Conservation (phyloP, 2,329 filamentous ascomycete genomes). For the Trichoderma atroviride region DNA sequence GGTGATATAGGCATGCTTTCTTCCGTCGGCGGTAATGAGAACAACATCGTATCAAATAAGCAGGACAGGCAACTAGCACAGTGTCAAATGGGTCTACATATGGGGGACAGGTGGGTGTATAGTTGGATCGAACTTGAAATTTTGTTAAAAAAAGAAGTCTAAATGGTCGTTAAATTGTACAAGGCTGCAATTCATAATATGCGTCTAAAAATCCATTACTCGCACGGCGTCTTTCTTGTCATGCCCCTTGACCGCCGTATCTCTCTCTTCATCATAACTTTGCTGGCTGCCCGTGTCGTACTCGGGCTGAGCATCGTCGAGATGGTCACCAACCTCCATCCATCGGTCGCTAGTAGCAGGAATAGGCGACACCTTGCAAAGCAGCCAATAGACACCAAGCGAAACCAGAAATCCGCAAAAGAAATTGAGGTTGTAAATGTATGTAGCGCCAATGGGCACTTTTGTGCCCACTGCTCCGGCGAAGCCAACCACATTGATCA, state of each 20-base stretch:
- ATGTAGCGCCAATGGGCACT: slow-evolving; percentile 77
- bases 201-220: background rate
- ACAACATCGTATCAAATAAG: no score
- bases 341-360: slow-evolving; percentile 74
- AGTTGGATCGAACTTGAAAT: background rate
- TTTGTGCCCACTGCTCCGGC: slow-evolving; percentile 72
- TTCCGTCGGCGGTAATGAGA: no score
- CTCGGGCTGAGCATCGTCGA: slow-evolving; percentile 55
- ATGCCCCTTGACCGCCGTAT: background rate
- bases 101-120: background rate
- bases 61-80: no score
- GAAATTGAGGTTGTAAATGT: slow-evolving; percentile 91
- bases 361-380: slow-evolving; percentile 71
- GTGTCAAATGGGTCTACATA: background rate
- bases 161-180: background rate
- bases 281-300: slow-evolving; percentile 49
- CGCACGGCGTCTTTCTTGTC: slow-evolving; percentile 14
- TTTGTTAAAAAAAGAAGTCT: background rate
- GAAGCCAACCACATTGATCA: slow-evolving; percentile 92
- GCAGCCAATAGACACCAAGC: slow-evolving; percentile 64
- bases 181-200: background rate
- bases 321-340: slow-evolving; percentile 73
- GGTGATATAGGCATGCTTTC: no score
- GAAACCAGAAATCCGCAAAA: slow-evolving; percentile 81
- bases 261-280: slow-evolving; percentile 22